A percentile compares a stretch with the other conserved stretches of the same genome.
Evolutionary conservation across 2,329 filamentous ascomycete genomes (phyloP).

Genomic region (Arthroderma sp.): DNA sequence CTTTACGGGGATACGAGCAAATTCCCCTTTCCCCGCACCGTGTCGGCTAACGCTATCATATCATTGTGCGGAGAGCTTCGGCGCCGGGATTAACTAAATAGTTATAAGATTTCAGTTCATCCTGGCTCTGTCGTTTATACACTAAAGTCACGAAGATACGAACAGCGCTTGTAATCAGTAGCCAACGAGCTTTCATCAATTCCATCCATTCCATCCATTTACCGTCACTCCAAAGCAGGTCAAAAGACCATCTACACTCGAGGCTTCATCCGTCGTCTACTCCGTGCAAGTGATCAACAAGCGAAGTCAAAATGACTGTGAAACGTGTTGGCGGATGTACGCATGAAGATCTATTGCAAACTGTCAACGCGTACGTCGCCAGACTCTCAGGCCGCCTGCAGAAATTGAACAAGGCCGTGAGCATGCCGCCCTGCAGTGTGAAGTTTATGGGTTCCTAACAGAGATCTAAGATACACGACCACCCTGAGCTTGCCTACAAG

Average conservation of each 20-base stretch:
- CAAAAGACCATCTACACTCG: neutral
- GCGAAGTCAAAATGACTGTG: neutral
- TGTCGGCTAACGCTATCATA: no score
- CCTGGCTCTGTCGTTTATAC: no score
- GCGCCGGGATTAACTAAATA: no score
- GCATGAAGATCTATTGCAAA: neutral
- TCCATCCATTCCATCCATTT: no score
- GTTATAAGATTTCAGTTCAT: no score
- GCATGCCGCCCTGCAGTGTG: neutral
- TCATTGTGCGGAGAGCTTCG: no score
- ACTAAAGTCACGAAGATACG: no score
- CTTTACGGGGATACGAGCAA: no score
- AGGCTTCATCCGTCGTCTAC: neutral
- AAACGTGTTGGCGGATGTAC: neutral
- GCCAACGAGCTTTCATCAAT: no score
- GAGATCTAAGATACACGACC: conserved; percentile 29
- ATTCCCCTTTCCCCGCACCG: no score
- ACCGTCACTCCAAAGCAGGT: no score
- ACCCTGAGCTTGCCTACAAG: conserved; percentile 43
- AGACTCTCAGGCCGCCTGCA: neutral
- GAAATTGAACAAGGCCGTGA: neutral
- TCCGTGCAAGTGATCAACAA: neutral
- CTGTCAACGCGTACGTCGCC: neutral
- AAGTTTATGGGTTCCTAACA: neutral
- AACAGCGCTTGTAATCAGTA: no score